Percentiles rank a stretch among this genome's conserved stretches.
Conservation (phyloP, 805 yeast genomes). For the Tetrapisispora namnaoensis region DNA sequence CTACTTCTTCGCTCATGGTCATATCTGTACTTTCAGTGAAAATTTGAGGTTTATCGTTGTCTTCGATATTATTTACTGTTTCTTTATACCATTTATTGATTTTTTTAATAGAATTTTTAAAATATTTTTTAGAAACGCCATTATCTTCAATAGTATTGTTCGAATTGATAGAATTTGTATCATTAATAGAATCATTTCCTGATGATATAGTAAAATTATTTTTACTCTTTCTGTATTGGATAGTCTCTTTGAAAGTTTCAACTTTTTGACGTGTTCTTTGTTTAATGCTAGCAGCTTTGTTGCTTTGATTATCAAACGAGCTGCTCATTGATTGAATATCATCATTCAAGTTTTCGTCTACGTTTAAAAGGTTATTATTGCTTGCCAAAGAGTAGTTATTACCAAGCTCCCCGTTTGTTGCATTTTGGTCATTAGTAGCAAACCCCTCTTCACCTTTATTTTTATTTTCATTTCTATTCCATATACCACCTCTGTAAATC, state of each 20-base stretch:
- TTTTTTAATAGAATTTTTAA: slow-evolving; percentile 43
- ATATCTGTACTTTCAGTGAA: neutral
- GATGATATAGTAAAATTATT: no score
- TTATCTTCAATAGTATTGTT: slow-evolving; percentile 17
- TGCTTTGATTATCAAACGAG: slow-evolving; percentile 1
- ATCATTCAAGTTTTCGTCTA: neutral
- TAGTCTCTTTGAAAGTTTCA: slow-evolving; percentile 11
- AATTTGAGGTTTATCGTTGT: neutral
- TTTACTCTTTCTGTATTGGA: slow-evolving; percentile 14
- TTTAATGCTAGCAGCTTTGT: slow-evolving; percentile 6
- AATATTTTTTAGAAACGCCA: slow-evolving; percentile 29
- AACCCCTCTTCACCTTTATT: neutral
- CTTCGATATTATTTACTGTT: slow-evolving; percentile 8
- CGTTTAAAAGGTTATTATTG: neutral
- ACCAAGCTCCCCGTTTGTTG: neutral
- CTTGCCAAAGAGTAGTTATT: neutral
- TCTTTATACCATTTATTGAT: slow-evolving; percentile 60
- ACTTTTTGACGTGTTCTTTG: slow-evolving; percentile 14
- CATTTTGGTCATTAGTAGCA: neutral
- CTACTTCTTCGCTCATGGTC: no score
- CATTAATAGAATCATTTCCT: slow-evolving; percentile 10
- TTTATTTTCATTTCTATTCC: slow-evolving; percentile 34
- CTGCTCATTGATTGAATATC: neutral
- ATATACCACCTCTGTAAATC: slow-evolving; percentile 84
- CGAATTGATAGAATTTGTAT: slow-evolving; percentile 10